These are phyloP conservation scores for Eimeria maxima DNA, from an alignment of 169 alveolate species.

Conservation along the genomic window DNA sequence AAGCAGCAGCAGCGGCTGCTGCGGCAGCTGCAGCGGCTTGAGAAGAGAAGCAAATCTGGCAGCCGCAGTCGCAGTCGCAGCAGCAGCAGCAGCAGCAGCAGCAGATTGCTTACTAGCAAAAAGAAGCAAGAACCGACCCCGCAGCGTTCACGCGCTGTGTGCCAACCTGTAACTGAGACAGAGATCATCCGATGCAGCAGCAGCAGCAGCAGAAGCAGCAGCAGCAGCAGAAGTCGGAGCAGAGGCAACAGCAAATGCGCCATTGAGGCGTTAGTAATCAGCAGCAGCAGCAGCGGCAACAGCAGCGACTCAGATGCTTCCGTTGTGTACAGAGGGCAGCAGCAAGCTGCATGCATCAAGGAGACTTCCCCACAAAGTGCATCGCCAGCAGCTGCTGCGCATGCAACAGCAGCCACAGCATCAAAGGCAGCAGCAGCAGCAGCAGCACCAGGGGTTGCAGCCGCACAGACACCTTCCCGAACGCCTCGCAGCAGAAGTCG, in stretches of 20 bases:
- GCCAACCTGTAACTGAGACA: not conserved
- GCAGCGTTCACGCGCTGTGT: not conserved
- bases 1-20: constrained; percentile 52
- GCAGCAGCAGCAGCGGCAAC: constrained; percentile 44
- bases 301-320: constrained; percentile 36
- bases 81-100: not conserved
- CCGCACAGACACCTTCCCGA: not conserved
- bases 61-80: constrained; percentile 3
- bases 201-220: constrained; percentile 56
- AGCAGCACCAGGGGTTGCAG: not conserved
- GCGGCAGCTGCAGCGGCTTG: constrained; percentile 37
- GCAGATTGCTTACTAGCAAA: not conserved
- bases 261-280: not conserved
- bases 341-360: not conserved
- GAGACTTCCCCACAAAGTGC: not conserved
- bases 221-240: not conserved
- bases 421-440: not conserved
- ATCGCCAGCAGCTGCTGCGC: not conserved
- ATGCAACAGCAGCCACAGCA: not conserved
- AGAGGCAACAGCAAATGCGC: not conserved
- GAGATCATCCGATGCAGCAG: constrained; percentile 31
- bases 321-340: not conserved
- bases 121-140: not conserved
- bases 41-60: not conserved
- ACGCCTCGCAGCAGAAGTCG: not conserved